phyloP scores from a whole-genome alignment of 352 stramenopile genomes.

The Globisporangium perplexum region DNA sequence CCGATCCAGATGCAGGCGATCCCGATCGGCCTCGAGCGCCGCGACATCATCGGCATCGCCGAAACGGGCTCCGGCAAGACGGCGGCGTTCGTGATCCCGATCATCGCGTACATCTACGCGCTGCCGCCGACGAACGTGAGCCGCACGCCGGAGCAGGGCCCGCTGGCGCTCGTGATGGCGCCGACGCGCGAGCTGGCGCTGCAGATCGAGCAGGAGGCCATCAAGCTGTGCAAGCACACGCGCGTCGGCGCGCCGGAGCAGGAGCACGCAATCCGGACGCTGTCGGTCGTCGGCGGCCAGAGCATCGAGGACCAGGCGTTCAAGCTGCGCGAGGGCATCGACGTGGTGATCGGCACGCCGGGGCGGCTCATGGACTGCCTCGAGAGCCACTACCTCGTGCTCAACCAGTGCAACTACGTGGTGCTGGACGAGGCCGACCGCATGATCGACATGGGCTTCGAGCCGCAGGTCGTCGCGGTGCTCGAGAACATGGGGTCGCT shows the following conservation, averaged over 20 bases:
- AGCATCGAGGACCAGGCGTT: slow-evolving; percentile 96
- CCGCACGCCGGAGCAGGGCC: slow-evolving; percentile 91
- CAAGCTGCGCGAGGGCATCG: slow-evolving; percentile 92
- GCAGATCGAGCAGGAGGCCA: slow-evolving; percentile 97
- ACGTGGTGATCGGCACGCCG: slow-evolving; percentile 98
- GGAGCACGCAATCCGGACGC: slow-evolving; percentile 69
- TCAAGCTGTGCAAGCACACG: slow-evolving; percentile 89
- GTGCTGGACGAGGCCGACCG: slow-evolving; percentile 99
- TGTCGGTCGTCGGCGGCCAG: slow-evolving; percentile 92
- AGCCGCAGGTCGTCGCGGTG: slow-evolving; percentile 94
- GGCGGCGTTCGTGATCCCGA: slow-evolving; percentile 96
- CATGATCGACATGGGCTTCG: slow-evolving; percentile 98
- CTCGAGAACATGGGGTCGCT: slow-evolving; percentile 96
- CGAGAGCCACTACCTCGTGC: slow-evolving; percentile 96
- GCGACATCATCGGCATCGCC: slow-evolving; percentile 99
- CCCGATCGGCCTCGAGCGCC: slow-evolving; percentile 93
- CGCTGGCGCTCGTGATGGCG: slow-evolving; percentile 97
- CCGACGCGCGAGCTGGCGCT: slow-evolving; percentile 97
- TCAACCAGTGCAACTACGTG: slow-evolving; percentile 99
- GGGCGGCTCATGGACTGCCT: slow-evolving; percentile 97
- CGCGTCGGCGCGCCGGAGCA: slow-evolving; percentile 53
- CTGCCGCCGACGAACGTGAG: slow-evolving; percentile 83
- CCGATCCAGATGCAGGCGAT: slow-evolving; percentile 98
- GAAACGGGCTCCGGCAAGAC: slow-evolving; percentile 99
- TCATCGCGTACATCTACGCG: slow-evolving; percentile 94